These are phyloP conservation scores for Pugionium dolabratum DNA, from an alignment of 345 rosid species.

Conservation along the genomic window DNA sequence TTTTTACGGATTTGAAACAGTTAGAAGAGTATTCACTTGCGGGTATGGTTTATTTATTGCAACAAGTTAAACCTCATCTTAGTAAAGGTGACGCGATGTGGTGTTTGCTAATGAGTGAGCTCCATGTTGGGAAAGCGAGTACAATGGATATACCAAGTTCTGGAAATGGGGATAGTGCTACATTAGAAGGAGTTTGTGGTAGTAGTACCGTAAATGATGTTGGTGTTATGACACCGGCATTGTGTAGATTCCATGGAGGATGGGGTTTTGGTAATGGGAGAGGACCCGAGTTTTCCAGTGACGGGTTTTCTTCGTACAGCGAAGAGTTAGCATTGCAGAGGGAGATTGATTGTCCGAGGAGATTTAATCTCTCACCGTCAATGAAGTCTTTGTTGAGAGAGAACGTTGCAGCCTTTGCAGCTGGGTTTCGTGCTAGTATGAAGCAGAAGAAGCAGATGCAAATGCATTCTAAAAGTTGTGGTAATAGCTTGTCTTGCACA, in stretches of 20 bases:
- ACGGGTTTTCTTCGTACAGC: slow-evolving; percentile 49
- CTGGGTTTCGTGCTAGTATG: slow-evolving; percentile 75
- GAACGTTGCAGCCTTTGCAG: slow-evolving; percentile 89
- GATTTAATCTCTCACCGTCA: slow-evolving; percentile 81
- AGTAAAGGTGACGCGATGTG: slow-evolving; percentile 96
- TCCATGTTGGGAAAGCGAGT: slow-evolving; percentile 82
- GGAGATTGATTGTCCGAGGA: slow-evolving; percentile 84
- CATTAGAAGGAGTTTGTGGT: slow-evolving; percentile 44
- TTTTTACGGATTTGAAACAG: slow-evolving; percentile 71
- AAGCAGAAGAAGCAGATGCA: slow-evolving; percentile 50
- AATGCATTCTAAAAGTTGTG: slow-evolving; percentile 45
- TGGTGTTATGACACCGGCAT: slow-evolving; percentile 55
- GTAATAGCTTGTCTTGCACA: slow-evolving; percentile 43
- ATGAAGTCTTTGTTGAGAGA: slow-evolving; percentile 81
- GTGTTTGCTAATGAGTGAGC: slow-evolving; percentile 93
- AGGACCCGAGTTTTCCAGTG: slow-evolving; percentile 54
- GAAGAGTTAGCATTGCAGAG: slow-evolving; percentile 54
- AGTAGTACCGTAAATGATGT: slow-evolving; percentile 33
- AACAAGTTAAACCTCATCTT: slow-evolving; percentile 74
- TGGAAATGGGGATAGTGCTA: slow-evolving; percentile 35
- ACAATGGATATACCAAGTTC: slow-evolving; percentile 57
- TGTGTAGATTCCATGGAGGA: slow-evolving; percentile 83
- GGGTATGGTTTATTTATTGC: slow-evolving; percentile 85
- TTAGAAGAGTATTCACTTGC: slow-evolving; percentile 79
- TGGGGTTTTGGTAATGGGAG: slow-evolving; percentile 79